Base-by-base conservation (phyloP, 768 basidiomycete genomes). In the Hygrocybe coccinea region DNA sequence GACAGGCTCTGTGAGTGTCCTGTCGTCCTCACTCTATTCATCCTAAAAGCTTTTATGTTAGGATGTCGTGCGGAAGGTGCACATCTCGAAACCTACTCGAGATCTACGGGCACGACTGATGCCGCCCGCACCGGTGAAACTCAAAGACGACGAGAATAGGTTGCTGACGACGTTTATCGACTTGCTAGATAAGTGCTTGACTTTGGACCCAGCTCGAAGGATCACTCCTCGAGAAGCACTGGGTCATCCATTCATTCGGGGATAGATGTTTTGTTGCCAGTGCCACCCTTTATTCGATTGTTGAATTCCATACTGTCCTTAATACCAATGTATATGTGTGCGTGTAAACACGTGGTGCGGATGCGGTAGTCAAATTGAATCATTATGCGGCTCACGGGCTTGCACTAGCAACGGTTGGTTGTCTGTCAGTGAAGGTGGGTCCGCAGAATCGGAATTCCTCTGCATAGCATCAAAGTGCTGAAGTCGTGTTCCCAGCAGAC, bases 201-300 rank as follows among this genome's bases (percentile, higher is more conserved):
- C 82, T 19, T 78, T 99, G 14, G 95, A 98, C 67, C 89, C 95
- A 2, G 78, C 83, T 39, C 84, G 91, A 67, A 75, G 95, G 64
- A 83, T 97, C 33, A 85, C 84, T n/a, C 94, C 95, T 1, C 84
- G 87, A 64, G 95, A 97, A 65, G 94, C 91, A 3, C 77, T 97
- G 38, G 70, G 79, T 8, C 94, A 97, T 71, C 84, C 91, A 0
- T 97, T 95, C 71, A 83, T 97, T 54, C 77, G 88, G 15, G 76
- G 34, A 14, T 38, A 22, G 35, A 35, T 15, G 19, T 9, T 7
- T 35, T 29, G 7, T 29, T 52, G 17, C 24, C 21, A 12, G n/a
- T n/a, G n/a, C n/a, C n/a, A n/a, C n/a, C n/a, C n/a, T 39, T 35
- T 4, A 2, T 7, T n/a, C 56, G 45, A 51, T 51, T 35, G 14